A percentile compares a stretch with the other conserved stretches of the same genome.
Conservation (phyloP, 495 filamentous ascomycete species). For the Physcia stellaris region DNA sequence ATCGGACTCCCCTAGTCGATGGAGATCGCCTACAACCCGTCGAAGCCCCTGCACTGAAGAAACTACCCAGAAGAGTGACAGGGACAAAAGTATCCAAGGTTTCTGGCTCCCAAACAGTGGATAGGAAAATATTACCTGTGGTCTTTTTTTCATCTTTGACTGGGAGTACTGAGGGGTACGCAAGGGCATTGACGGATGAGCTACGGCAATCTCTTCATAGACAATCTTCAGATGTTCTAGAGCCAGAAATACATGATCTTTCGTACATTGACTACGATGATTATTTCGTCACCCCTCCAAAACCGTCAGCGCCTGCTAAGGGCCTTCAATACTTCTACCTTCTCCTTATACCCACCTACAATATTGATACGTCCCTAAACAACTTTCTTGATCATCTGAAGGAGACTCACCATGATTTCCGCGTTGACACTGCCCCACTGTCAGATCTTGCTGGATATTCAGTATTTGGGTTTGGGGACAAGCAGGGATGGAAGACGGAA, state of each 20-base stretch:
- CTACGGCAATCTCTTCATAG: constrained; percentile 27
- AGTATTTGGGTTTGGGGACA: constrained; percentile 88
- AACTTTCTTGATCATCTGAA: constrained; percentile 68
- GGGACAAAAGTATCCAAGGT: constrained; percentile 15
- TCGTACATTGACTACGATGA: constrained; percentile 83
- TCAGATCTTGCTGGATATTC: constrained; percentile 68
- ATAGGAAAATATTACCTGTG: too few species aligned
- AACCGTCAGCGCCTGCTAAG: constrained; percentile 34
- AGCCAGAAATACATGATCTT: constrained; percentile 60
- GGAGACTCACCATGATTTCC: constrained; percentile 91
- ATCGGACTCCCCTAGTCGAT: too few species aligned
- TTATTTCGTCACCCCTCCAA: constrained; percentile 55
- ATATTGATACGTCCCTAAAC: constrained; percentile 78
- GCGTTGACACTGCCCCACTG: constrained; percentile 79
- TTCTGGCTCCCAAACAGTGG: too few species aligned
- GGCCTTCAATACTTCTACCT: constrained; percentile 62
- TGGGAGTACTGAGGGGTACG: constrained; percentile 59
- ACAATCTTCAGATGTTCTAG: constrained; percentile 28
- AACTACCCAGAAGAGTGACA: constrained; percentile 24
- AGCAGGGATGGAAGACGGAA: constrained; percentile 79
- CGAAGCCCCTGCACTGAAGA: too few species aligned
- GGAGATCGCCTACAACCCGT: too few species aligned
- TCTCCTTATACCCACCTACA: constrained; percentile 72
- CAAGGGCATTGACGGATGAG: constrained; percentile 39
- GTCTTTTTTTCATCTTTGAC: constrained; percentile 84